Conservation (phyloP, 106 monocot species). For the Xerophyta viscosa region DNA sequence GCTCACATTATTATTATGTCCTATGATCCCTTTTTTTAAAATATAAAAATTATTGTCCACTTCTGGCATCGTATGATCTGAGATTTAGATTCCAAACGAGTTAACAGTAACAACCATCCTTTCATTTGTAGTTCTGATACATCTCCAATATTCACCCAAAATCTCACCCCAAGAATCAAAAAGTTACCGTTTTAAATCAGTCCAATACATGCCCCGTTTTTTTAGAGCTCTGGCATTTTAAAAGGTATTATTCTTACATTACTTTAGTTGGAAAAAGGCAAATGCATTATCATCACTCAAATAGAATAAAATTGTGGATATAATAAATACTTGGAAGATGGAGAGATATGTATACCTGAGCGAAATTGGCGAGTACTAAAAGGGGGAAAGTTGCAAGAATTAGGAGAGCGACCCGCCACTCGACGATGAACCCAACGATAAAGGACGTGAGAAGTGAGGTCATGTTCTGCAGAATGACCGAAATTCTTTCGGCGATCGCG, state of each 20-base stretch:
- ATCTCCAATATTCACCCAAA: too few species aligned
- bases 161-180: too few species aligned
- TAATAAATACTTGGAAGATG: background rate
- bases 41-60: background rate
- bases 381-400: slow-evolving; percentile 97
- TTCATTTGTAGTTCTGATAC: too few species aligned
- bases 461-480: slow-evolving; percentile 97
- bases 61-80: slow-evolving; percentile 1
- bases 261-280: too few species aligned
- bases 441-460: slow-evolving; percentile 92
- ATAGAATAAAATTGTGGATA: too few species aligned
- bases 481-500: slow-evolving; percentile 91
- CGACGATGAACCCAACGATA: slow-evolving; percentile 80
- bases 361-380: slow-evolving; percentile 91
- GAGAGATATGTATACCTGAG: slow-evolving; percentile 48
- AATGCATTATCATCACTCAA: too few species aligned
- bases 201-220: too few species aligned
- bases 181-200: too few species aligned
- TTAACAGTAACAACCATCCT: too few species aligned
- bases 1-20: background rate
- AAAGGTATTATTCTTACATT: too few species aligned
- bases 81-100: slow-evolving; percentile 9
- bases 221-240: too few species aligned
- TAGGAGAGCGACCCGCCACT: slow-evolving; percentile 88
- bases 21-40: background rate